Evolutionary conservation across 352 stramenopile species (phyloP), one percentile per base, ranked within the genome.

Genomic region (Phytophthora syringae): DNA sequence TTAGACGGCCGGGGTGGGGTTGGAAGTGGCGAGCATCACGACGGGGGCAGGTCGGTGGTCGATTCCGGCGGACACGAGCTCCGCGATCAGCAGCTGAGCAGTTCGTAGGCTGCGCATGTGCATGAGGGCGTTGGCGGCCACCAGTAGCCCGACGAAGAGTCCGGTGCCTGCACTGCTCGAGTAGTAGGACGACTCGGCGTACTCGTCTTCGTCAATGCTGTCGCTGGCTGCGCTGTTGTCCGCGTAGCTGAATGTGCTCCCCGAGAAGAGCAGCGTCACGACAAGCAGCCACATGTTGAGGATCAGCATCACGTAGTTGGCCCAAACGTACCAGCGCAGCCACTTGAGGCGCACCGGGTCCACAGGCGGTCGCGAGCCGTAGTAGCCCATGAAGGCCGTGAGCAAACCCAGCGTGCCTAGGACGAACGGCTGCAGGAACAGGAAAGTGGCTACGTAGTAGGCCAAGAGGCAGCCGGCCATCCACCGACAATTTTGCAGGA

Each of bases 381-480:
- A 79, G 71, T 84, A 89, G 13, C 84, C 84, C 13, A 90, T 64
- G 49, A 93, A 86, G 27, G 69, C 80, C 44, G 84, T 91, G 45
- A 87, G 28, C 27, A 92, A 54, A 52, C 84, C 84, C 25, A 86
- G 18, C 25, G 72, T 70, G 21, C 80, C 80, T n/a, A 92, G 49
- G 36, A 90, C 59, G 52, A 92, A 89, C 25, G 84, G 84, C 64
- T 93, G 84, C 43, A 90, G 39, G 60, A 93, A 92, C 67, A 93
- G 67, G 45, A 90, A 85, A 36, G 84, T 90, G 21, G 51, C 71
- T 13, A 79, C 51, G 67, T 93, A 93, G 56, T 93, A 93, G 51
- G 64, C 70, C 44, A 93, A 72, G 73, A 93, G 84, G 51, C 80
- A 68, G 42, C 67, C 72, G 0, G 80, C 82, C 58, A 86, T 64